Base-by-base conservation (phyloP, 2,329 filamentous ascomycete species). In the Fusarium hainanense region DNA sequence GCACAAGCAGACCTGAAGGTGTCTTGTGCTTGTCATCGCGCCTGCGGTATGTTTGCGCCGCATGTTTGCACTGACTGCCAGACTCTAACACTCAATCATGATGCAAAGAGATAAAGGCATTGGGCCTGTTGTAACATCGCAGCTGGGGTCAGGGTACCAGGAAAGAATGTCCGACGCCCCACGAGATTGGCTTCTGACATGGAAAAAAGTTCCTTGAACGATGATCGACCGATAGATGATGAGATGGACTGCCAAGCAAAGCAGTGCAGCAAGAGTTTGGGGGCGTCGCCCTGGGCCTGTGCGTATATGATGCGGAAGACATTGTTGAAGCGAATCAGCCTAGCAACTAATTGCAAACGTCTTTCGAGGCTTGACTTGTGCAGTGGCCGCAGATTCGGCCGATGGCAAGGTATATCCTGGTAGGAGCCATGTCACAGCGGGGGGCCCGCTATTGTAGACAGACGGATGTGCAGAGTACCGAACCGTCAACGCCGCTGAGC, bases 221-320 rank as follows among this genome's bases (percentile, higher is more conserved):
- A 66, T 66, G 71, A 74, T 74, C 72, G 65, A 59, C 71, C 62
- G 69, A 74, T 70, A 69, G 58, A 73, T 70, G 68, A 68, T 69
- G 56, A 59, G 37, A 69, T 54, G 14, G 46, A 54, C 27, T 54
- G 47, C 61, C 54, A 60, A 66, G 54, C 51, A 47, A 64, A 51
- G 46, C 34, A 34, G 23, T 37, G 34, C 34, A 37, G 34, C 18
- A 50, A 42, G 41, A 44, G 47, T 48, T 59, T 63, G 55, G 59
- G 60, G 68, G 69, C 40, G 66, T 49, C 23, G 42, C 57, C 54
- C 52, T 63, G 49, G 56, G 61, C 54, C 40, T 59, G 61, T 64
- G 66, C 56, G 55, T 58, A 43, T 44, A 51, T 40, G n/a, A 30
- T 48, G 21, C 43, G 46, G 50, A 51, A 41, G 27, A 40, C 48